Evolutionary conservation across 768 basidiomycete species (phyloP).

Genomic region (Hericium coralloides): DNA sequence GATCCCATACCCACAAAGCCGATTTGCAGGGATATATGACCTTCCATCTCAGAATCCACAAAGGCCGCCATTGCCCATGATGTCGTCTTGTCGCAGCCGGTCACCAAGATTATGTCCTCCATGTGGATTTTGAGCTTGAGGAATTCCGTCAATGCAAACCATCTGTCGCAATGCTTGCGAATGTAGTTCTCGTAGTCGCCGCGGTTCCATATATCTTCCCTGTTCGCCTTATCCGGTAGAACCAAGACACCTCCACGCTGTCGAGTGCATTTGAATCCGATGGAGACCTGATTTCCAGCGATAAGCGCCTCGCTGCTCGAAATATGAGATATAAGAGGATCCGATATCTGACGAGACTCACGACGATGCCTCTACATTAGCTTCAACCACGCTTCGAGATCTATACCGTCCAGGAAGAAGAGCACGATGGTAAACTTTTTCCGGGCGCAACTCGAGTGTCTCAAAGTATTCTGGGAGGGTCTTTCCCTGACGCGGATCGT

Average conservation of each 20-base stretch:
- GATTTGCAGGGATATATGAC: not conserved
- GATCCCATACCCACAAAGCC: not conserved
- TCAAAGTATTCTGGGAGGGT: not conserved
- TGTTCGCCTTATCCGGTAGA: not conserved
- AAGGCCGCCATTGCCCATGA: conserved; percentile 14
- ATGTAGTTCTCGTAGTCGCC: conserved; percentile 7
- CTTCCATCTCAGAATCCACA: not conserved
- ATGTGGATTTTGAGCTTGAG: conserved; percentile 1
- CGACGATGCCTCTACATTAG: not conserved
- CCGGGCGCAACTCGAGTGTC: not conserved
- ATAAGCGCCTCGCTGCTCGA: not conserved
- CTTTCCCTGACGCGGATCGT: not conserved
- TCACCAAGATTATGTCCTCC: conserved; percentile 12
- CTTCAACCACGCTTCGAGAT: not conserved
- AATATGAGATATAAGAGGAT: not conserved
- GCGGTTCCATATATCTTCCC: not conserved
- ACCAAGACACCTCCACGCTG: conserved; percentile 6
- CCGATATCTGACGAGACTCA: not conserved
- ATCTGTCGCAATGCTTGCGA: conserved; percentile 10
- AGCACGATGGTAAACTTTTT: not conserved
- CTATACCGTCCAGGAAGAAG: not conserved
- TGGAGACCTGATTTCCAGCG: not conserved
- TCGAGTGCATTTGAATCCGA: not conserved
- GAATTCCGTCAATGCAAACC: conserved; percentile 1
- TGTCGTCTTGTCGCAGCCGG: conserved; percentile 10